Evolutionary conservation across 2,329 filamentous ascomycete genomes (phyloP), one percentile per base, ranked within the genome.

Genomic region (Raffaelea arxii): DNA sequence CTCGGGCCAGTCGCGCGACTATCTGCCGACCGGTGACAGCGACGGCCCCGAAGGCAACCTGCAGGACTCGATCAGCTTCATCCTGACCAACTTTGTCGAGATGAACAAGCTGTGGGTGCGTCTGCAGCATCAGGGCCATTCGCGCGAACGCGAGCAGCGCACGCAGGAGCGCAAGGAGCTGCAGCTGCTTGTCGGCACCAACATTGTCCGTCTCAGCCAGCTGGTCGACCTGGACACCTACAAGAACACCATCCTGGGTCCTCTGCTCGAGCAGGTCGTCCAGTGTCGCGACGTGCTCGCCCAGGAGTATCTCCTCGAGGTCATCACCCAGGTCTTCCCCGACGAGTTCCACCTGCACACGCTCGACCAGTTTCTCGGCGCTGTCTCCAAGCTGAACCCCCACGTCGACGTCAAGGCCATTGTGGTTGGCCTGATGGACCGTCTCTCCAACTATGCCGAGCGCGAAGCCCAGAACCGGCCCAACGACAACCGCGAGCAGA

Each of bases 21-120:
- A 80, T 62, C 73, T 98, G 44, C 92, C 92, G 0, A 78, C 78
- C 1, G 86, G 86, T 41, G 82, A 80, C 50, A 79, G 88, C 43
- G 91, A 97, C 49, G 92, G 92, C 0, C 89, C 91, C 2, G 90
- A 97, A 64, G 92, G 92, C 43, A 97, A 96, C 59, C 71, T 97
- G 42, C 88, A 94, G 64, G 92, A 98, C 67, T 96, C 90, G 30
- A 95, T 98, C 68, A 96, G 88, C 70, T 98, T 98, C 62, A 84
- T 97, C 46, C 70, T 98, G 60, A 98, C 92, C 50, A 98, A 98
- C 59, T 98, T 98, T 61, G 92, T 98, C 56, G 92, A 98, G 68
- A 98, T 98, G 92, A 98, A 98, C 70, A 98, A 98, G 75, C 75
- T 98, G 27, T 98, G 92, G 92, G 92, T 98, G 52, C 83, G 92